These are phyloP conservation scores for Neurospora terricola DNA, from an alignment of 495 filamentous ascomycete genomes.

Conservation along the genomic window DNA sequence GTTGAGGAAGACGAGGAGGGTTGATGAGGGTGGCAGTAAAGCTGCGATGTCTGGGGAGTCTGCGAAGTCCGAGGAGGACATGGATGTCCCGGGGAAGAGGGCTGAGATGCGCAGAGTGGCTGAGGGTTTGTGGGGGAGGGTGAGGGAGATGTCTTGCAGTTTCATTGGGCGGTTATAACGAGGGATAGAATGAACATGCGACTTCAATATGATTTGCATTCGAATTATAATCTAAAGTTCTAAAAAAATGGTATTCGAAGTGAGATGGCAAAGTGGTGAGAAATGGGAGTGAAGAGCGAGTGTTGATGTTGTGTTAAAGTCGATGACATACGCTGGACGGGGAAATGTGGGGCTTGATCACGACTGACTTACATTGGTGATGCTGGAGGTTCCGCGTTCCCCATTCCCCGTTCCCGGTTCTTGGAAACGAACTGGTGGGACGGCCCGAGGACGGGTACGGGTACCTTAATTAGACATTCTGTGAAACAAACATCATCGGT, in stretches of 20 bases:
- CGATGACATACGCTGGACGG: not conserved
- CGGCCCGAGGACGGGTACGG: not conserved
- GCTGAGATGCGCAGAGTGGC: constrained; percentile 12
- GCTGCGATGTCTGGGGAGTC: not conserved
- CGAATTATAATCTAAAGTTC: not conserved
- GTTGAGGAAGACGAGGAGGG: constrained; percentile 53
- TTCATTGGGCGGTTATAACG: not conserved
- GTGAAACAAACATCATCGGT: not conserved
- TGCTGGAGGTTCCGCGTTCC: not conserved
- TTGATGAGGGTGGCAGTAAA: constrained; percentile 8
- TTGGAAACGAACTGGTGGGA: not conserved
- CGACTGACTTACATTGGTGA: not conserved
- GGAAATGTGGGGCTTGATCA: not conserved
- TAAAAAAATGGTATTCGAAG: not conserved
- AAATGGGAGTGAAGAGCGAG: not conserved
- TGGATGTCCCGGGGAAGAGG: not conserved
- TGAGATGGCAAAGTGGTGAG: not conserved
- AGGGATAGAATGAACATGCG: not conserved
- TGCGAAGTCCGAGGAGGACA: not conserved
- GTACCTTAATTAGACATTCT: not conserved
- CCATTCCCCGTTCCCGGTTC: not conserved
- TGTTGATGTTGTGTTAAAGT: not conserved
- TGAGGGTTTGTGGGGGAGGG: constrained; percentile 14
- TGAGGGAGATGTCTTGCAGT: constrained; percentile 3
- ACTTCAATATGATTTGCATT: not conserved